These are phyloP conservation scores for Aphanocladium album DNA, from an alignment of 2,329 filamentous ascomycete genomes.

Conservation along the genomic window DNA sequence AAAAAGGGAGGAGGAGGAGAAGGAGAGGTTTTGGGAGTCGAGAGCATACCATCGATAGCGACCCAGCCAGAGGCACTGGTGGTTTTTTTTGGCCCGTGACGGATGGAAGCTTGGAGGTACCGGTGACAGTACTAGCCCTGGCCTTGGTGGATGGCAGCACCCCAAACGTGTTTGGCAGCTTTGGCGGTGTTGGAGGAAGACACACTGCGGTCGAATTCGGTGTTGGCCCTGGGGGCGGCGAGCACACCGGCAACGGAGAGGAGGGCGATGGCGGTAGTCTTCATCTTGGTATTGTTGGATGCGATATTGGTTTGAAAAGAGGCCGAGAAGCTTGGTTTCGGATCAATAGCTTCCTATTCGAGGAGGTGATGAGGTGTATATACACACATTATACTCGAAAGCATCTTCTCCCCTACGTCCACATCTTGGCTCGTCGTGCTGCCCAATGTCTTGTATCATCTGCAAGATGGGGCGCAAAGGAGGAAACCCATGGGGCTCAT, in stretches of 20 bases:
- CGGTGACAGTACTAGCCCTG: constrained; percentile 3
- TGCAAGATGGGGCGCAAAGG: too few species aligned
- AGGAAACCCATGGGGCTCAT: too few species aligned
- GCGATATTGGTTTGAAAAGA: too few species aligned
- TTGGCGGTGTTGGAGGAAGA: not conserved
- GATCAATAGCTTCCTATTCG: too few species aligned
- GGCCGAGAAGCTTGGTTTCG: too few species aligned
- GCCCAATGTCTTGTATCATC: too few species aligned
- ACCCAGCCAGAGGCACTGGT: constrained; percentile 32
- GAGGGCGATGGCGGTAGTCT: not conserved
- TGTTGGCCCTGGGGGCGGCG: not conserved
- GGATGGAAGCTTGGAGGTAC: constrained; percentile 6
- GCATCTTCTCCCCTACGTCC: too few species aligned
- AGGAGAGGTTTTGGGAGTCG: not conserved
- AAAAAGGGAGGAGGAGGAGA: not conserved
- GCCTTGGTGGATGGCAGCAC: constrained; percentile 4
- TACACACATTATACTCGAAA: too few species aligned
- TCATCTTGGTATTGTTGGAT: not conserved
- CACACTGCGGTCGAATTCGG: too few species aligned
- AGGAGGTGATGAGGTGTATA: not conserved
- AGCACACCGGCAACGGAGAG: not conserved
- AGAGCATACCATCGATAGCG: constrained; percentile 33
- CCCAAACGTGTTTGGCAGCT: not conserved
- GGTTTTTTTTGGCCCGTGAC: not conserved
- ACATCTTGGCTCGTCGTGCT: too few species aligned